A percentile compares a stretch with the other conserved stretches of the same genome.
phyloP scores from a whole-genome alignment of 2,329 filamentous ascomycete species.

The Apiospora malaysiana region DNA sequence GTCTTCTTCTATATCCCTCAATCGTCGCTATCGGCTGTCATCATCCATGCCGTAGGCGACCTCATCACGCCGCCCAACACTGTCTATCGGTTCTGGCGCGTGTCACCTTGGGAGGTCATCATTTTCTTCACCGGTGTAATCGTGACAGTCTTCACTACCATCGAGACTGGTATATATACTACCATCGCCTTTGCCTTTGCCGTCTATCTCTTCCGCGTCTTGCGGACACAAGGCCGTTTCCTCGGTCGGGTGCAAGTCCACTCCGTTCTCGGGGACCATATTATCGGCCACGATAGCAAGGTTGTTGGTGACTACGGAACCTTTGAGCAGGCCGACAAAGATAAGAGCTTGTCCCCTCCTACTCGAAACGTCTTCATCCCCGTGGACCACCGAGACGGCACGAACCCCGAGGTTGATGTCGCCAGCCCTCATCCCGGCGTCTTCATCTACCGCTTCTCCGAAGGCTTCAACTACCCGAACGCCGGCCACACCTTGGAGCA shows the following conservation, averaged over 20 bases:
- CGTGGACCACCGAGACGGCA: slow-evolving; percentile 85
- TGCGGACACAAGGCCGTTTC: slow-evolving; percentile 83
- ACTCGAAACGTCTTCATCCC: slow-evolving; percentile 85
- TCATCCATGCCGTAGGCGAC: slow-evolving; percentile 94
- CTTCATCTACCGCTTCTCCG: slow-evolving; percentile 93
- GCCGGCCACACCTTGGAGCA: slow-evolving; percentile 87
- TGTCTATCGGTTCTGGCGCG: slow-evolving; percentile 93
- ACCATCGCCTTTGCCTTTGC: slow-evolving; percentile 80
- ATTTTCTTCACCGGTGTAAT: slow-evolving; percentile 95
- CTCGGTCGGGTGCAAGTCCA: slow-evolving; percentile 84
- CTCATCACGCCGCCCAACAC: slow-evolving; percentile 90
- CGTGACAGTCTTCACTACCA: slow-evolving; percentile 84
- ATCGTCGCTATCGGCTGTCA: slow-evolving; percentile 81
- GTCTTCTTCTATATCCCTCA: slow-evolving; percentile 95
- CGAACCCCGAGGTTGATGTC: slow-evolving; percentile 83
- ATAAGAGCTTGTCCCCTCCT: slow-evolving; percentile 28
- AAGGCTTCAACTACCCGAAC: slow-evolving; percentile 97
- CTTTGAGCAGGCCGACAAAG: slow-evolving; percentile 57
- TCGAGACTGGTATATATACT: slow-evolving; percentile 91
- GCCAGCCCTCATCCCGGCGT: slow-evolving; percentile 86
- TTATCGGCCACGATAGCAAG: slow-evolving; percentile 66
- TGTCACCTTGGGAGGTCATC: slow-evolving; percentile 86
- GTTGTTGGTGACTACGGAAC: slow-evolving; percentile 61
- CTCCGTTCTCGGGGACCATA: slow-evolving; percentile 79
- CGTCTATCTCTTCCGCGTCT: slow-evolving; percentile 80